Base-by-base conservation (phyloP, 495 filamentous ascomycete genomes). In the Neurospora hispaniola region DNA sequence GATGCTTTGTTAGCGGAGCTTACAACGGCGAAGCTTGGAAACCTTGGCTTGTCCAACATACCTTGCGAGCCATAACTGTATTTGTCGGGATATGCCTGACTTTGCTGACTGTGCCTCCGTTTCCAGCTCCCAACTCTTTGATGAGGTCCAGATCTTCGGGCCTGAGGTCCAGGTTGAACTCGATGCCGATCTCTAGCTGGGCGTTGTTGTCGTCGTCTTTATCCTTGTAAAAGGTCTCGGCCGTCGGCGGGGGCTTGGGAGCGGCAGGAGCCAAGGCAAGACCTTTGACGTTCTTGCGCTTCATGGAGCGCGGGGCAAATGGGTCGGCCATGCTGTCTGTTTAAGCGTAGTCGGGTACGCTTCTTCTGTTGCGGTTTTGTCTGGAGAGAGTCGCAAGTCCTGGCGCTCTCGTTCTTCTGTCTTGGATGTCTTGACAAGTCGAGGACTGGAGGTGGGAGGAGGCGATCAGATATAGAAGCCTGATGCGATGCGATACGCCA, bases 241-340 rank as follows among this genome's bases (percentile, higher is more conserved):
- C 82, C 9, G 83, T 79, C 59, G 84, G 78, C 18, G 83, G 76
- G 73, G 78, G 79, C 72, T 86, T 86, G 39, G 85, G 88, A 31
- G 91, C 89, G 20, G 92, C 86, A 23, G 89, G 87, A 76, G 87
- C 91, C 76, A 98, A 83, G 70, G 91, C 93, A 20, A 99, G 90
- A n/a, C 94, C 96, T 81, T 97, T 98, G 81, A 94, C 89, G 80
- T 98, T 99, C 88, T 98, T 97, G 84, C 95, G 91, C 89, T 97
- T 97, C 87, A 99, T 88, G 69, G 96, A 94, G 84, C 92, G 91
- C 78, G 91, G 89, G 78, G 94, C 91, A 80, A 98, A 96, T 77
- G 85, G 82, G 82, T 96, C 94, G 75, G 91, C 86, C 94, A 97
- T 97, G 84, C 78, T 83, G 80, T 66, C 5, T 35, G 27, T 38